Percentiles rank a stretch among this genome's conserved stretches.
Evolutionary conservation across 2,329 filamentous ascomycete genomes (phyloP).

Genomic region (Cordyceps sp.): DNA sequence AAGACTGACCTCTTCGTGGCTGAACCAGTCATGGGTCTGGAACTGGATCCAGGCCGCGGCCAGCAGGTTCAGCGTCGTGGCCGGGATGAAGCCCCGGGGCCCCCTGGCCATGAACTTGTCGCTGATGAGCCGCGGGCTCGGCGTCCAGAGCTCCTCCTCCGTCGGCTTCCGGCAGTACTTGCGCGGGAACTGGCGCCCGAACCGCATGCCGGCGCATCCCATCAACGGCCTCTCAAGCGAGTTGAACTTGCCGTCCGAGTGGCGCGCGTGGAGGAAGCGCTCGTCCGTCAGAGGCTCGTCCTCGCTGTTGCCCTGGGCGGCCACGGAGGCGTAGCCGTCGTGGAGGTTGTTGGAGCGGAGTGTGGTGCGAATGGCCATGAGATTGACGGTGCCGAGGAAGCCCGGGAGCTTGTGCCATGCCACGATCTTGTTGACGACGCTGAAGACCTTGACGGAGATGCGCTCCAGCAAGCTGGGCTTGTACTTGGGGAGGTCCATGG

Average conservation of each 20-base stretch:
- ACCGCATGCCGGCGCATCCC: conserved; percentile 1
- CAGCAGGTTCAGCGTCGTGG: background rate
- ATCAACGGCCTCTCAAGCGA: background rate
- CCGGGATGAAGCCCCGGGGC: background rate
- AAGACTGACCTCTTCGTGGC: background rate
- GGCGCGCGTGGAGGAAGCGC: background rate
- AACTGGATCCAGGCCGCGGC: conserved; percentile 1
- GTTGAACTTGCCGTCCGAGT: conserved; percentile 1
- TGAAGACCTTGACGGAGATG: background rate
- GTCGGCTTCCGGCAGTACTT: conserved; percentile 1
- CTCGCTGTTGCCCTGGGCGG: background rate
- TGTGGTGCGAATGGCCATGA: background rate
- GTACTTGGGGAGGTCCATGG: background rate
- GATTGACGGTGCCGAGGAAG: background rate
- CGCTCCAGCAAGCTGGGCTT: background rate
- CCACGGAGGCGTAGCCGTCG: background rate
- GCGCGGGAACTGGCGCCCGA: conserved; percentile 1
- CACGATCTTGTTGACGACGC: background rate
- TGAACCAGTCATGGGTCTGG: conserved; percentile 1
- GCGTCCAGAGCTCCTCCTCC: conserved; percentile 1
- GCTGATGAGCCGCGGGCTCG: background rate
- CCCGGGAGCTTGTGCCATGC: background rate
- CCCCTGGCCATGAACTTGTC: background rate
- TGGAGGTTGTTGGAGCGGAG: background rate
- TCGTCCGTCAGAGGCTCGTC: background rate